Evolutionary conservation across 192 early-diverging fungal species (phyloP).

Genomic region (Linnemannia elongata): DNA sequence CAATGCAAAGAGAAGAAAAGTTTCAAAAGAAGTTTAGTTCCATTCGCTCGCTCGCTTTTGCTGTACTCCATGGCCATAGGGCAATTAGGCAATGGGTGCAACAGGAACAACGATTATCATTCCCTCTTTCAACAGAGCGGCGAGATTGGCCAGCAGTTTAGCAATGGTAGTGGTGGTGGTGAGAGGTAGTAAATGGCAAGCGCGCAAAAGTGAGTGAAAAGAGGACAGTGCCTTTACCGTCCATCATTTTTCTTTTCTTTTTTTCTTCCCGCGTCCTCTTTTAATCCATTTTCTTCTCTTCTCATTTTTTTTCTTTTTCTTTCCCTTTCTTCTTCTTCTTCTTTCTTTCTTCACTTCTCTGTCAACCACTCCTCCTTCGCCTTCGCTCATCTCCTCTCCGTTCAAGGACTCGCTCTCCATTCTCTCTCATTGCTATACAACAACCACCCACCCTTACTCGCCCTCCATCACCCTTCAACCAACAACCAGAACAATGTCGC

Average conservation of each 20-base stretch:
- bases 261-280: background rate
- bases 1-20: too few species aligned
- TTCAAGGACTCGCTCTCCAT: background rate
- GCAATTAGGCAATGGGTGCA: too few species aligned
- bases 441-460: background rate
- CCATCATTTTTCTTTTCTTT: background rate
- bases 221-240: background rate
- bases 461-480: slow-evolving; percentile 2
- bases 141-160: too few species aligned
- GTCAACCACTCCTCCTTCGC: background rate
- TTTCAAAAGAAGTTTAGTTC: too few species aligned
- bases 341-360: slow-evolving; percentile 1
- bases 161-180: too few species aligned
- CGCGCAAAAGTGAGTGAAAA: background rate
- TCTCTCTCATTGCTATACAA: background rate
- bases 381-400: background rate
- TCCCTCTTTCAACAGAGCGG: too few species aligned
- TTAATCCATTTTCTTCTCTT: slow-evolving; percentile 1
- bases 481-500: slow-evolving; percentile 18
- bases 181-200: too few species aligned
- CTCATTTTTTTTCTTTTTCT: background rate
- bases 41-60: too few species aligned
- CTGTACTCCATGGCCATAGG: too few species aligned
- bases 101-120: too few species aligned
- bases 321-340: slow-evolving; percentile 8